Percentiles rank a stretch among this genome's conserved stretches.
phyloP scores from a whole-genome alignment of 768 basidiomycete species.

The Termitomyces sp. region DNA sequence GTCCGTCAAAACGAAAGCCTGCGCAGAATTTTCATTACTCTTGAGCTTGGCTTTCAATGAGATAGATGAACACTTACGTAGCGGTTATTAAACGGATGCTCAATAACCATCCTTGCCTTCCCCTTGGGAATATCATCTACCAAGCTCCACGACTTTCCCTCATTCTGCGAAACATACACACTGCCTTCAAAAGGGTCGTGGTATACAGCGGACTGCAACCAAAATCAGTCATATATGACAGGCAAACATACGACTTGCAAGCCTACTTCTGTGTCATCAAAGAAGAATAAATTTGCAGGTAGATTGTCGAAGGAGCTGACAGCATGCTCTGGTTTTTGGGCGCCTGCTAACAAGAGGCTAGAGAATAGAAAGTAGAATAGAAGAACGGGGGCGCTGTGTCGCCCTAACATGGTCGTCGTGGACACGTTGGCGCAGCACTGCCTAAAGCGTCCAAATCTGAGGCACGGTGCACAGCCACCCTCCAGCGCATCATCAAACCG shows the following conservation, averaged over 20 bases:
- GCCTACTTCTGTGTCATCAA: constrained; percentile 87
- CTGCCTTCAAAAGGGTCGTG: constrained; percentile 71
- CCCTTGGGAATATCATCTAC: constrained; percentile 55
- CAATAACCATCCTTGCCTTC: constrained; percentile 67
- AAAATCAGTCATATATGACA: constrained; percentile 12
- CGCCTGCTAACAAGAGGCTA: constrained; percentile 18
- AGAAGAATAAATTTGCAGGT: constrained; percentile 82
- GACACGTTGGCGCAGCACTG: constrained; percentile 19
- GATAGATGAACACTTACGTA: constrained; percentile 46
- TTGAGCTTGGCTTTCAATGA: neutral
- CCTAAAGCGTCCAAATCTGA: constrained; percentile 10
- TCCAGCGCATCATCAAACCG: neutral
- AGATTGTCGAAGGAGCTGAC: constrained; percentile 65
- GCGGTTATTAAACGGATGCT: constrained; percentile 83
- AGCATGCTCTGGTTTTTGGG: constrained; percentile 48
- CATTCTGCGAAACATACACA: constrained; percentile 79
- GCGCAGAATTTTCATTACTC: neutral
- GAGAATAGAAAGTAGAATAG: constrained; percentile 20
- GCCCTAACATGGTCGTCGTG: constrained; percentile 25
- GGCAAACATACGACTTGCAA: constrained; percentile 6
- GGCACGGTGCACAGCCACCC: constrained; percentile 19
- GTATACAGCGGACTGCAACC: constrained; percentile 59
- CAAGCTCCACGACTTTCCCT: constrained; percentile 71
- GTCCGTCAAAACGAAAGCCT: constrained; percentile 88
- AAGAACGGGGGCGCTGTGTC: constrained; percentile 20